Evolutionary conservation across 1,139 yeast genomes (phyloP), one percentile per base, ranked within the genome.

Genomic region (Pichia cactophila): DNA sequence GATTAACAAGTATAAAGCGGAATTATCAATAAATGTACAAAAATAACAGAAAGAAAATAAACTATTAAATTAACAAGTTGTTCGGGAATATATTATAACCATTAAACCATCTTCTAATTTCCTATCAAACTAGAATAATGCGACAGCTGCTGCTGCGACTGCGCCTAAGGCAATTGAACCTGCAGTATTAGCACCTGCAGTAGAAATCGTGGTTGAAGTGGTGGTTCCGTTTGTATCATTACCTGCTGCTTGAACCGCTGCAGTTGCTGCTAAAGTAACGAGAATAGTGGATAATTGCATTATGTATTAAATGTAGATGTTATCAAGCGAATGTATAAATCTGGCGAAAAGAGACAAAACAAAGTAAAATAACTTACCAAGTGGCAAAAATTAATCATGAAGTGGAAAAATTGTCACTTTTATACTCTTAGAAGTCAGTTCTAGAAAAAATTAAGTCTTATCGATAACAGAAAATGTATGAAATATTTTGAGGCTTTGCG

Each of bases 101-200:
- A 33, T 5, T 26, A 6, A 11, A 23, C 23, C 23, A 23, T 23
- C 23, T 23, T 5, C 23, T 23, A 7, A 20, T 17, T 14, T 14
- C 38, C 55, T 20, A 16, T 35, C 23, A 35, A 14, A 69, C 77
- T 80, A 80, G 73, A 80, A 77, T 64, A 79, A 72, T 69, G 81
- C 86, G 63, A 80, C 78, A 71, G 84, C 86, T 62, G 84, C 86
- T 61, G 85, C 86, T 58, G 80, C 81, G 64, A 81, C 84, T 66
- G 85, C 86, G 71, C 85, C 86, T 67, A 80, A 72, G 72, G 77
- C 75, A 59, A 80, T 80, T 61, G 79, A 80, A 69, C 77, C 80
- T 61, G 74, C 70, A 50, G 68, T 57, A 57, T 70, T 58, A 49
- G 68, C 66, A 45, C 67, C 66, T 58, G 70, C 66, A 42, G 64